Evolutionary conservation across 306 rosid genomes (phyloP), one percentile per base, ranked within the genome.

Genomic region (Arachis hypogaea): DNA sequence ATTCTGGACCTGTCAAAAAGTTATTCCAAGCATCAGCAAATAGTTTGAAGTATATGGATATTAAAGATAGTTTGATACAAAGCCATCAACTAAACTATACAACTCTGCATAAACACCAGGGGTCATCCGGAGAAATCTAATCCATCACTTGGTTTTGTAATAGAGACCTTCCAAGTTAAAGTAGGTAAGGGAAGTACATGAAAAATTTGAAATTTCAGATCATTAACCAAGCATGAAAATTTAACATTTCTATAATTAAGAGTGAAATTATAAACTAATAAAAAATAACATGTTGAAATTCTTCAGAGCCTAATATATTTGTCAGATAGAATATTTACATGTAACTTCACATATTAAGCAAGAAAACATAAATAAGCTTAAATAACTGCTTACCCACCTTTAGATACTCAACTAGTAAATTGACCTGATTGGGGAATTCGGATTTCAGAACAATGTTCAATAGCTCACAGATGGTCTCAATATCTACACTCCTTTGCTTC

Each of bases 401-500:
- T 47, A 90, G 78, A 84, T 75, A 90, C 56, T 86, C 83, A 9
- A 47, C 75, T 72, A 90, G 44, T 45, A 77, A 67, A 59, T 81
- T 67, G 76, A 90, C 91, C 77, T 86, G 87, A 29, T 68, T 40
- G 67, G 71, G 81, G 72, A 82, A 86, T 61, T 75, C 82, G 44
- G 87, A 69, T 63, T 76, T 73, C 71, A 90, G 82, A 66, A 88
- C 89, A 63, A 88, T 41, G 63, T 68, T 83, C 73, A 88, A 72
- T 71, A 90, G 81, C 80, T 82, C 86, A 59, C 86, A 88, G 9
- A 79, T 54, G 65, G 89, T 85, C 61, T 87, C 96, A 61, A 85
- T 68, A 69, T 89, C 96, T 73, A 89, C 72, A 63, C 83, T 87
- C 84, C 85, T 85, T 78, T 87, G 90, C 82, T 66, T 83, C 45